Evolutionary conservation across 1,284 basidiomycete species (phyloP), one percentile per base, ranked within the genome.

Genomic region (Ustilago nuda): DNA sequence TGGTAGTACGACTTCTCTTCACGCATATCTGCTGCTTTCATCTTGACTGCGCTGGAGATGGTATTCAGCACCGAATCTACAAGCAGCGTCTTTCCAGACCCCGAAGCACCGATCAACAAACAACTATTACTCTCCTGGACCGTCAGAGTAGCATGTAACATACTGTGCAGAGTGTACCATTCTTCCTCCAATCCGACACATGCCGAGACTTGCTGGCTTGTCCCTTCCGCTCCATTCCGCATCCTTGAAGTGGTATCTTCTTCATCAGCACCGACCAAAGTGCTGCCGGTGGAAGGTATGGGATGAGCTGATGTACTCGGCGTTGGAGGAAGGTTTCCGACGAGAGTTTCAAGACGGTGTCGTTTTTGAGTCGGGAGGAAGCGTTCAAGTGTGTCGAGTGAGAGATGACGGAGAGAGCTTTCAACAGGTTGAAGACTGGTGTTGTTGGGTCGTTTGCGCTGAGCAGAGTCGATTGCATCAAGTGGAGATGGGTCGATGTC

Each of bases 61-160:
- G 61, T 55, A 0, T 62, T 39, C 2, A 85, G 66, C n/a, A 79
- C 80, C 2, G 81, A 82, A 13, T 82, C 66, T 7, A 84, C 66
- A 2, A 85, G 68, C 52, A 79, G 19, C 2, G 50, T 48, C 57
- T 84, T 85, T 0, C 83, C 83, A 8, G 76, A 65, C 0, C 83
- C 83, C 2, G 67, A 51, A 5, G 79, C 70, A 13, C 83, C 83
- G 48, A 84, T 67, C 17, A 85, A 60, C 27, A 85, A 63, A 23
- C 74, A 78, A 56, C 82, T 84, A 41, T 85, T 85, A 43, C 82
- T 80, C 61, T 84, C 80, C 30, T 77, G 74, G 4, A 43, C 37
- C 15, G 63, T 61, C 15, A 85, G 61, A 0, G 81, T 81, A 11
- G 72, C 61, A 19, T 69, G 37, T 2, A 84, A 65, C 53, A 79